Conservation (phyloP, 2,329 filamentous ascomycete species). For the Camillea tinctor region DNA sequence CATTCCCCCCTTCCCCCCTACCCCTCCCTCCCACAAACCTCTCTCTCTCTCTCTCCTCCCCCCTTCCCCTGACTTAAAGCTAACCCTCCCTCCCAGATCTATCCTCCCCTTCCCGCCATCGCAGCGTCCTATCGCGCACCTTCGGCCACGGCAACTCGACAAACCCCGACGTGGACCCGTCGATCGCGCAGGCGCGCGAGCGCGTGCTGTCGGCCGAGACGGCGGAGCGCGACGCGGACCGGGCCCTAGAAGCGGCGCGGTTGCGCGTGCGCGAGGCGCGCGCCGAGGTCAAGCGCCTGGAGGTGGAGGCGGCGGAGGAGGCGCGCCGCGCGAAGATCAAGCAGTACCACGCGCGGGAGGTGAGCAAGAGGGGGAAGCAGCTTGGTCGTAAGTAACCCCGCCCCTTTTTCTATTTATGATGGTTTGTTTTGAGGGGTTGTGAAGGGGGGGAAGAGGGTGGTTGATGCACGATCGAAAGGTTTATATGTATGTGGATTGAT, state of each 20-base stretch:
- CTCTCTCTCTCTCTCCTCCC: neutral
- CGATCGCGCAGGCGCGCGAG: constrained; percentile 60
- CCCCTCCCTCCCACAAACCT: neutral
- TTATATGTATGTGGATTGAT: neutral
- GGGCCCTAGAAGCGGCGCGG: constrained; percentile 58
- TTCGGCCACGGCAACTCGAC: constrained; percentile 46
- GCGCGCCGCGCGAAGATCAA: constrained; percentile 66
- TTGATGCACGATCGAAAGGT: too few relatives aligned
- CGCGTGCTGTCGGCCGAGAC: constrained; percentile 61
- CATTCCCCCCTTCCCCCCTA: constrained; percentile 5
- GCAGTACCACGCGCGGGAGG: constrained; percentile 61
- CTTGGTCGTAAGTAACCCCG: constrained; percentile 58
- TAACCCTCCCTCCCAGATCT: constrained; percentile 3
- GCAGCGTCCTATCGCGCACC: constrained; percentile 43
- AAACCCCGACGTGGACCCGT: constrained; percentile 55
- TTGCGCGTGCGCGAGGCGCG: constrained; percentile 60
- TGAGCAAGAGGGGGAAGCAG: constrained; percentile 68
- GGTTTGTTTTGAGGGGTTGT: neutral
- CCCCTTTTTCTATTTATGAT: neutral
- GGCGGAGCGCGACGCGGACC: constrained; percentile 64
- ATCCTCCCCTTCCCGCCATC: constrained; percentile 25
- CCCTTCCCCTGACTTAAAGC: neutral
- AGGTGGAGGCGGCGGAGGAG: constrained; percentile 65
- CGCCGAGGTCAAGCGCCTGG: constrained; percentile 61
- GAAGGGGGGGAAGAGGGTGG: too few relatives aligned